Evolutionary conservation across 129 eudicot species (phyloP), one percentile per base, ranked within the genome.

Genomic region (Smallanthus sonchifolius): DNA sequence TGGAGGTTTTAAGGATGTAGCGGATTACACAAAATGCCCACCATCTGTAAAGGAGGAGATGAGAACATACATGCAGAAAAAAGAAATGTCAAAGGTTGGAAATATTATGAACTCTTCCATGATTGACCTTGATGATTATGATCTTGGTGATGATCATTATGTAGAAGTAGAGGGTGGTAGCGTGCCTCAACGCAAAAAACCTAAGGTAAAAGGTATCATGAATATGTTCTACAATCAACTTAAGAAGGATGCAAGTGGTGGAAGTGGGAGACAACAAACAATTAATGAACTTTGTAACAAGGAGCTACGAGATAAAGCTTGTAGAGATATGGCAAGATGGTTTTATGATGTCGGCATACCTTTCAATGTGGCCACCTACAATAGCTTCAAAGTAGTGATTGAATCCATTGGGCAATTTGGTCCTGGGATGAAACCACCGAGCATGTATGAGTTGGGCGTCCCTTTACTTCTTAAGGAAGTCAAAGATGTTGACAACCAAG

Each of bases 301-400:
- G 14, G 38, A 57, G 65, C 11, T 24, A 28, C 54, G 66, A n/a
- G 59, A 62, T 11, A 70, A 72, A 11, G 65, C 72, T 32, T 70
- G 77, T 47, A 44, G 8, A 24, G 35, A 70, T 4, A 13, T 70
- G 6, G 68, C 78, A 9, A 79, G 57, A 65, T 71, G 40, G 45
- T 48, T 71, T 7, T 79, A 72, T 72, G 78, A 70, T 39, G 67
- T 34, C 0, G 59, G 73, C 3, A 72, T 71, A 42, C 44, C 72
- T 5, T 71, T 78, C 16, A 35, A 78, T 70, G 72, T 44, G 9
- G 66, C 39, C 15, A 70, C 49, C 4, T 63, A 71, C 30, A 1
- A 24, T 24, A 24, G 30, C 30, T 24, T 24, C 30, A 24, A 24
- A 24, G 30, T 24, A 24, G 30, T 24, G 30, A 24, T 24, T 24